These are phyloP conservation scores for Mrakia gelida DNA, from an alignment of 768 basidiomycete species.

Conservation along the genomic window DNA sequence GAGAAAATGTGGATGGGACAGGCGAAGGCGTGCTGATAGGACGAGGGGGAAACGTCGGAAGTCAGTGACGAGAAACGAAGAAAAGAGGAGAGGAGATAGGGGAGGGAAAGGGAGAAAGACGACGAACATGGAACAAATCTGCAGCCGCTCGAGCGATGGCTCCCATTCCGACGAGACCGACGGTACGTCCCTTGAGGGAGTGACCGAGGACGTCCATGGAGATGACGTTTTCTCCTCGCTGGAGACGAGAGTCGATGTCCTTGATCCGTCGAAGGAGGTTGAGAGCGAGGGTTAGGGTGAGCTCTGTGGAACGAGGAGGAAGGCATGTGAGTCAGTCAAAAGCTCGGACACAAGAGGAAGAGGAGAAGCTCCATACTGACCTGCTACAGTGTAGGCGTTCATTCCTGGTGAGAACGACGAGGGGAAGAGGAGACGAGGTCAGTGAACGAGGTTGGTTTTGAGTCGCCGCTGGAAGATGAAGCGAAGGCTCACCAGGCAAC, in stretches of 20 bases:
- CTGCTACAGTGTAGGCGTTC: constrained; percentile 28
- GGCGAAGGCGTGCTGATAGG: constrained; percentile 7
- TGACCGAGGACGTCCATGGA: constrained; percentile 17
- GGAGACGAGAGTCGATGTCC: constrained; percentile 4
- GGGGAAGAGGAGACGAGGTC: neutral
- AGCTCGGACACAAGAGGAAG: neutral
- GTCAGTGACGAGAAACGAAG: neutral
- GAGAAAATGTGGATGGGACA: constrained; percentile 25
- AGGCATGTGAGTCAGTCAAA: too few species aligned
- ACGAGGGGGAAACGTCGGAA: neutral
- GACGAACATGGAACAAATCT: constrained; percentile 27
- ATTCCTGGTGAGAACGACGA: neutral
- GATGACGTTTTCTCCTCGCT: neutral
- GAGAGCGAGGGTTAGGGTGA: constrained; percentile 22
- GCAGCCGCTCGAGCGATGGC: constrained; percentile 27
- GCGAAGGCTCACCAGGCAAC: neutral
- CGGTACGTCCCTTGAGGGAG: constrained; percentile 16
- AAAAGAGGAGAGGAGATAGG: neutral
- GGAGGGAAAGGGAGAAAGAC: neutral
- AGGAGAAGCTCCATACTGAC: neutral
- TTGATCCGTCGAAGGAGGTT: constrained; percentile 18
- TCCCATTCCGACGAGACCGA: constrained; percentile 33
- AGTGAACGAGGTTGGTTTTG: neutral
- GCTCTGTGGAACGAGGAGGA: neutral
- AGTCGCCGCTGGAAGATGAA: neutral